Percentiles rank a stretch among this genome's conserved stretches.
Evolutionary conservation across 192 early-diverging fungal genomes (phyloP).

Genomic region (Mortierella claussenii): DNA sequence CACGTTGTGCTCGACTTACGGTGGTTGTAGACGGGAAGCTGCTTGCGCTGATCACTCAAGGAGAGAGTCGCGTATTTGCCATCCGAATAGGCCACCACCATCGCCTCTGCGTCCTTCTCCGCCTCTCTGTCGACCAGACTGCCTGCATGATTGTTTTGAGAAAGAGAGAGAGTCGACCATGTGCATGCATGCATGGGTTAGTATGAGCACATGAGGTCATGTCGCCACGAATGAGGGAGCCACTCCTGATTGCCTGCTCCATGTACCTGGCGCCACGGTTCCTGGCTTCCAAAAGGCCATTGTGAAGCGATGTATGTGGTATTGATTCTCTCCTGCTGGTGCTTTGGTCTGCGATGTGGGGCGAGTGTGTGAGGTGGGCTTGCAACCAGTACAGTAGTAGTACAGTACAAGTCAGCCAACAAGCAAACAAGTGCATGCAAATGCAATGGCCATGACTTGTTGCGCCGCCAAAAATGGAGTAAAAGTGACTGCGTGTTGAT

Average conservation of each 20-base stretch:
- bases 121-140: constrained; percentile 71
- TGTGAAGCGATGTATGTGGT: background rate
- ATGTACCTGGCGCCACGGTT: constrained; percentile 64
- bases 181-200: too few species aligned
- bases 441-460: too few species aligned
- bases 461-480: too few species aligned
- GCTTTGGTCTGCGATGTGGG: background rate
- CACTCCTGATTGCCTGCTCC: background rate
- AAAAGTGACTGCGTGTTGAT: background rate
- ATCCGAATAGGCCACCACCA: constrained; percentile 58
- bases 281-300: constrained; percentile 75
- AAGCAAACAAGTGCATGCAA: too few species aligned
- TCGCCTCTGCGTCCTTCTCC: constrained; percentile 66
- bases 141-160: too few species aligned
- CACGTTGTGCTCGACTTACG: constrained; percentile 69
- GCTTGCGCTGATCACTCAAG: constrained; percentile 80
- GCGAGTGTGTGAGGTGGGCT: too few species aligned
- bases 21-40: constrained; percentile 89
- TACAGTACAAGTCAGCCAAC: background rate
- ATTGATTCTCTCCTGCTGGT: background rate
- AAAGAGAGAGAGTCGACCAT: too few species aligned
- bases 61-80: constrained; percentile 70
- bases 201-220: too few species aligned
- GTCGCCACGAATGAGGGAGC: background rate
- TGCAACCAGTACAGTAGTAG: too few species aligned